Percentiles rank a stretch among this genome's conserved stretches.
These are phyloP conservation scores for Lanmaoa rubissima DNA, from an alignment of 768 basidiomycete genomes.

Conservation along the genomic window DNA sequence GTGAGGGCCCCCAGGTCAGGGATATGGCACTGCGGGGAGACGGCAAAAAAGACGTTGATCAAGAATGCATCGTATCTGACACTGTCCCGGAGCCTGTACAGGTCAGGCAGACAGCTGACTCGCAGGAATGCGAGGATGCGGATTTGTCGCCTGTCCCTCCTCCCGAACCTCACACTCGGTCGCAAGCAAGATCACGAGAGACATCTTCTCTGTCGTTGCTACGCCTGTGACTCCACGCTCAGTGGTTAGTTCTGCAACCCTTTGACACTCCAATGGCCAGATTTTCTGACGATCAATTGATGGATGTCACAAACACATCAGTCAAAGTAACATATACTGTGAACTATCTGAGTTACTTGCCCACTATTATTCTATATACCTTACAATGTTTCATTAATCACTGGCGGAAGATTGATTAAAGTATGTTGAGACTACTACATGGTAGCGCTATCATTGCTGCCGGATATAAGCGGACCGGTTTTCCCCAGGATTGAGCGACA, in stretches of 20 bases:
- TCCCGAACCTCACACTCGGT: background rate
- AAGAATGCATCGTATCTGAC: background rate
- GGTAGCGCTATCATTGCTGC: background rate
- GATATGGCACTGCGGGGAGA: background rate
- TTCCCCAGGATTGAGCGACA: background rate
- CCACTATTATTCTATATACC: constrained; percentile 8
- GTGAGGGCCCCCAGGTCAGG: background rate
- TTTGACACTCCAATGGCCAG: background rate
- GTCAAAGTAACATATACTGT: background rate
- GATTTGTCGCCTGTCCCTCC: background rate
- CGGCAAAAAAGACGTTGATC: background rate
- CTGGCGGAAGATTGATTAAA: background rate
- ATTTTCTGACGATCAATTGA: background rate
- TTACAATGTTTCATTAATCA: background rate
- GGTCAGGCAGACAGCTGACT: background rate
- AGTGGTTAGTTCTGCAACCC: background rate
- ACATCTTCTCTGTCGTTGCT: background rate
- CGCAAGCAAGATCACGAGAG: background rate
- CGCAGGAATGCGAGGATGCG: background rate
- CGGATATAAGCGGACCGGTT: background rate
- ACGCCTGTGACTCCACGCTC: background rate
- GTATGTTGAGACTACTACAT: background rate
- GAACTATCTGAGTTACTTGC: constrained; percentile 1
- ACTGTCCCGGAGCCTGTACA: background rate
- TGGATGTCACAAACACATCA: background rate